phyloP scores from a whole-genome alignment of 352 stramenopile species.

The Phytophthora pisi region DNA sequence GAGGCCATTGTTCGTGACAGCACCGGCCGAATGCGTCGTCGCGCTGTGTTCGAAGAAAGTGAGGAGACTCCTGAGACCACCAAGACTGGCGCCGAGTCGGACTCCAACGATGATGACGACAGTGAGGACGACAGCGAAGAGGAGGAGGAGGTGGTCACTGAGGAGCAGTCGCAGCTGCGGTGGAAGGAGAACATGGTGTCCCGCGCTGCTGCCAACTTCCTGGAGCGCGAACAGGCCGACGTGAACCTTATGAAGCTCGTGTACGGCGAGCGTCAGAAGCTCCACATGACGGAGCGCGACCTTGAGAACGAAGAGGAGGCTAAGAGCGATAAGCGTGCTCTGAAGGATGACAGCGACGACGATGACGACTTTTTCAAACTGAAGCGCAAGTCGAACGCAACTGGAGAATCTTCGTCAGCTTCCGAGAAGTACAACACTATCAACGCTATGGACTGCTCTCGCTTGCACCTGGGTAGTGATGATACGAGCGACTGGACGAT shows the following conservation, averaged over 20 bases:
- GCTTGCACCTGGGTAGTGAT: slow-evolving; percentile 71
- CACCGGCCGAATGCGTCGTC: slow-evolving; percentile 73
- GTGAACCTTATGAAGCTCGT: slow-evolving; percentile 93
- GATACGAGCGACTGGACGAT: slow-evolving; percentile 83
- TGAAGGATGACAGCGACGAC: slow-evolving; percentile 46
- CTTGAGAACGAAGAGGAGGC: slow-evolving; percentile 61
- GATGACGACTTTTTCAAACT: slow-evolving; percentile 84
- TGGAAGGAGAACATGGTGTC: slow-evolving; percentile 91
- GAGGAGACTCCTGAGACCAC: slow-evolving; percentile 26
- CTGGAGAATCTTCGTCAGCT: slow-evolving; percentile 34
- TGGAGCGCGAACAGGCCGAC: slow-evolving; percentile 80
- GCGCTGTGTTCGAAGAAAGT: slow-evolving; percentile 80
- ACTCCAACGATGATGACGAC: slow-evolving; percentile 46
- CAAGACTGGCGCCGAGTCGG: slow-evolving; percentile 27
- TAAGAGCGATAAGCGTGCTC: slow-evolving; percentile 35
- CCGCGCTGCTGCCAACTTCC: slow-evolving; percentile 84
- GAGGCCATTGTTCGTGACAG: slow-evolving; percentile 75
- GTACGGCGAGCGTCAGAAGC: slow-evolving; percentile 85
- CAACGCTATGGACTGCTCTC: slow-evolving; percentile 82
- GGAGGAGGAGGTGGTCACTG: slow-evolving; percentile 49
- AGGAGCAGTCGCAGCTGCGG: slow-evolving; percentile 70
- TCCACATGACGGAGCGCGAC: slow-evolving; percentile 82
- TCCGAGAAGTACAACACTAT: slow-evolving; percentile 65
- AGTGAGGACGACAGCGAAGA: slow-evolving; percentile 45
- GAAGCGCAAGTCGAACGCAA: slow-evolving; percentile 60